Base-by-base conservation (phyloP, 495 filamentous ascomycete genomes). In the Trichoderma orchidacearum region DNA sequence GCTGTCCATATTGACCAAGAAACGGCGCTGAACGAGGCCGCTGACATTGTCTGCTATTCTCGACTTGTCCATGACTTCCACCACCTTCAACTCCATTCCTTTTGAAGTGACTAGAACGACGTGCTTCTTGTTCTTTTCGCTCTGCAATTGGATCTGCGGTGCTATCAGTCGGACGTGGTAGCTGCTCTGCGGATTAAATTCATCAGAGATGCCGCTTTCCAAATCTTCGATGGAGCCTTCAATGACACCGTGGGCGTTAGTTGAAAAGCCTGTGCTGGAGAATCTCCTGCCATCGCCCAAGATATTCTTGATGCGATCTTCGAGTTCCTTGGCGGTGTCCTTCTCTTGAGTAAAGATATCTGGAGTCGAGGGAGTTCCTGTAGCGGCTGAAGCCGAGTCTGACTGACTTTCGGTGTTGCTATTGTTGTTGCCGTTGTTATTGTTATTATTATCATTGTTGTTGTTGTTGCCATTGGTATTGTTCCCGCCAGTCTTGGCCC, bases 41-140 rank as follows among this genome's bases (percentile, higher is more conserved):
- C 88, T 93, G 61, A 98, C 90, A 68, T 90, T 86, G 65, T 98
- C 93, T 31, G 80, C 86, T 38, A 96, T 80, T 51, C 93, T 83
- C 60, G 89, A 85, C 66, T 95, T 96, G 67, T 98, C 93, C 85
- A 98, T 95, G 59, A 98, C 91, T 54, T 95, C 91, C 11, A 98
- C 80, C 17, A 97, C 86, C 71, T 95, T 95, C 34, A 96, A 80
- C 67, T 96, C 88, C 89, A 98, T 98, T 50, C 89, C 86, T 63
- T 96, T 96, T 30, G 90, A 89, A 3, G 90, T 90, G 45, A 96
- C 85, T n/a, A 98, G 72, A 25, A 96, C 83, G 25, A 91, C 93
- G 32, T 93, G 84, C 63, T 93, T 95, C 52, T 84, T 81, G 62
- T 96, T 96, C 78, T 97, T 97, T 62, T 97, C 92, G 66, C 94